Base-by-base conservation (phyloP, 495 filamentous ascomycete species). In the Xylaria scruposa region DNA sequence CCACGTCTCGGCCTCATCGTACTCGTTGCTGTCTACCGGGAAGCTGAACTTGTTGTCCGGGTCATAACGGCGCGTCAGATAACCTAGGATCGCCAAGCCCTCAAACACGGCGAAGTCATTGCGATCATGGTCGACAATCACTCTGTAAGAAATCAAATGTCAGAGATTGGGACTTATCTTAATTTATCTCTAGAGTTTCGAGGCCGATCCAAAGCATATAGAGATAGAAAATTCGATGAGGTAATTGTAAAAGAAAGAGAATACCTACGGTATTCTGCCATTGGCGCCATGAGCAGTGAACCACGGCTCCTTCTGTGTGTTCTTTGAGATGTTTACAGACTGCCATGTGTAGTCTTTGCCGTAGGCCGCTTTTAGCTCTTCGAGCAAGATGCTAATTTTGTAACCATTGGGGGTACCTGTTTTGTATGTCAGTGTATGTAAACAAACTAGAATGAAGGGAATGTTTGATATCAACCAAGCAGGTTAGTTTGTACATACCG, bases 321-420 rank as follows among this genome's bases (percentile, higher is more conserved):
- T 92, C 74, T 92, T 90, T 62, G 75, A 77, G 73, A 97, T 89
- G 72, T 93, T 88, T 75, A 97, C 87, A 56, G 87, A 86, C 73
- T 92, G 85, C 71, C 84, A 85, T 21, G 85, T 84, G 78, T 91
- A 92, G 1, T 86, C 80, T 31, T 89, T 82, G 26, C 89, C 89
- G 62, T 86, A 86, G 49, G 81, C 83, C 5, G 73, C 82, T 47
- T 84, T 84, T 0, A 95, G 87, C 82, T 97, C 94, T 81, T 97
- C 93, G n/a, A 97, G 85, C 0, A 91, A 84, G 73, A 95, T 93
- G 73, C 90, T 92, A 73, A 89, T 88, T 77, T 95, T 95, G 73
- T 73, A 54, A 44, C 86, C 85, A 71, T 88, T 87, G 44, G 85
- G 85, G 9, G 85, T 77, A 4, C 73, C 75, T 70, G 58, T 46